Evolutionary conservation across 495 filamentous ascomycete species (phyloP), one percentile per base, ranked within the genome.

Genomic region (Trichoderma virens): DNA sequence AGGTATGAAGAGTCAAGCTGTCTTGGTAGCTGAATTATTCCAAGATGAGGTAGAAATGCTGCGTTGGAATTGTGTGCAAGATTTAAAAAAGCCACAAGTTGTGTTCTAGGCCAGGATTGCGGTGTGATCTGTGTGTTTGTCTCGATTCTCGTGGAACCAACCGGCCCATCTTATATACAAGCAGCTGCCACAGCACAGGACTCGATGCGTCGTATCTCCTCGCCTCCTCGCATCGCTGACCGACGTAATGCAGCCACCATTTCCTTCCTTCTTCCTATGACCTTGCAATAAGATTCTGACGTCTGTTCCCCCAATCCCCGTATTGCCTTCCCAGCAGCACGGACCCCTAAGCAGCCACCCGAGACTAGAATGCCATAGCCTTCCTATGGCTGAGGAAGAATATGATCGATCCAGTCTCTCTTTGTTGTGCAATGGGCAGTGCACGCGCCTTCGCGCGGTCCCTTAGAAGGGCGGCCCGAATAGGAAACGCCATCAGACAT

Each of bases 161-260:
- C 6, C 45, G n/a, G 9, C 23, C 18, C 23, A 28, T 16, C 30
- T 30, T 56, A 56, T 56, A 47, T 20, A 20, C 20, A 47, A 20
- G 43, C 18, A 35, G 13, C 13, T 35, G 13, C n/a, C n/a, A n/a
- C n/a, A n/a, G n/a, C 34, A 35, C 34, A 35, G 34, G 13, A 13
- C 34, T 2, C 13, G 34, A 6, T 35, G 34, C 43, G 43, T 8
- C 23, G 18, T 18, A n/a, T 30, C 23, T 16, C 51, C 25, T 28
- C 25, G 13, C 30, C 51, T 27, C 25, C 25, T 56, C 25, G 20
- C 45, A 14, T 11, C 7, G 11, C 23, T 16, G 25, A 56, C 51
- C 51, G 51, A 56, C 51, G 51, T 56, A 56, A 56, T 30, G 51
- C 51, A 28, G 51, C 51, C 51, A 56, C 51, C 18, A 20, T 20